Evolutionary conservation across 1,139 yeast species (phyloP).

Genomic region (Magnusiomyces magnusii): DNA sequence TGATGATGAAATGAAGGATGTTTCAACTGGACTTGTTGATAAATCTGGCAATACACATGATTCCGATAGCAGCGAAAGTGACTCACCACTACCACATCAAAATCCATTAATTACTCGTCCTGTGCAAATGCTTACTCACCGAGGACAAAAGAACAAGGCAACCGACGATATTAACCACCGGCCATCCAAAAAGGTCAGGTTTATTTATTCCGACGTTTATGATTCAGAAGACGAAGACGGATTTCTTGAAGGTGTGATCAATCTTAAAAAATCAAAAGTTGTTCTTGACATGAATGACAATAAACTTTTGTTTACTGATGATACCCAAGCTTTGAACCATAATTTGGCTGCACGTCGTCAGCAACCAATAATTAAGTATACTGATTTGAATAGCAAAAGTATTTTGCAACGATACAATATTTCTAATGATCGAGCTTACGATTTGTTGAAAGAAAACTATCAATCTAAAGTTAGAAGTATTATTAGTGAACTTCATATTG

Average conservation of each 20-base stretch:
- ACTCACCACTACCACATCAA: neutral
- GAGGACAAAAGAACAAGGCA: neutral
- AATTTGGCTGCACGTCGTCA: neutral
- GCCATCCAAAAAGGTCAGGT: constrained; percentile 4
- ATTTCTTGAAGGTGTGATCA: constrained; percentile 65
- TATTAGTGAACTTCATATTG: constrained; percentile 82
- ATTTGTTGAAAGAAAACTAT: constrained; percentile 71
- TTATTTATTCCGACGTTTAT: constrained; percentile 23
- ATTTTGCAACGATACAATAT: constrained; percentile 51
- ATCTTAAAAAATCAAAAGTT: constrained; percentile 36
- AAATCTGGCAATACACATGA: neutral
- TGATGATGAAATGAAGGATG: constrained; percentile 10
- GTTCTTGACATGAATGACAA: constrained; percentile 85
- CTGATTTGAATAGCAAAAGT: constrained; percentile 10
- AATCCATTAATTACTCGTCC: neutral
- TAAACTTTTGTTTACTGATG: constrained; percentile 56
- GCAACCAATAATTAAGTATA: neutral
- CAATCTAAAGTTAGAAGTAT: constrained; percentile 91
- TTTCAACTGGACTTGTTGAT: neutral
- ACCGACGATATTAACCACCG: neutral
- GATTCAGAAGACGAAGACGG: constrained; percentile 62
- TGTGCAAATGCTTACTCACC: neutral
- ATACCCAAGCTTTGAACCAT: constrained; percentile 20
- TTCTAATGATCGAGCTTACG: constrained; percentile 85
- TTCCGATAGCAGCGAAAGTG: constrained; percentile 15